Conservation (phyloP, 805 yeast species). For the Barnettozyma californica region DNA sequence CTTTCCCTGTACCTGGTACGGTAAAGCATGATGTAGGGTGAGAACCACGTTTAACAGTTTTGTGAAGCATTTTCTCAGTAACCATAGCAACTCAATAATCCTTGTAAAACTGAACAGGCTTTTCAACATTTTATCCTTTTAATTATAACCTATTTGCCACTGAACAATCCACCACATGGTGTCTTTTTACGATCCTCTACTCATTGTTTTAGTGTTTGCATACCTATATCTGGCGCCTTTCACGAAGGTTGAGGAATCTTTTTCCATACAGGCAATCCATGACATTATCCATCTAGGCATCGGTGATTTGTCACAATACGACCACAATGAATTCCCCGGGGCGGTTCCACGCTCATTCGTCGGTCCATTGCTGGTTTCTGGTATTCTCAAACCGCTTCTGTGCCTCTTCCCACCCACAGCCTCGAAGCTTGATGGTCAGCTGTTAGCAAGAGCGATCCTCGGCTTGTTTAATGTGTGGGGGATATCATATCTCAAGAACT, state of each 20-base stretch:
- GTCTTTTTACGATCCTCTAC: slow-evolving; percentile 27
- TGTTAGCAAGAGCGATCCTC: slow-evolving; percentile 50
- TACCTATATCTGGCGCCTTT: slow-evolving; percentile 63
- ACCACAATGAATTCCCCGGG: slow-evolving; percentile 80
- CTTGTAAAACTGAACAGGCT: not conserved
- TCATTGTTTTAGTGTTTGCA: slow-evolving; percentile 41
- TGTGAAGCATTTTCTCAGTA: too few species aligned
- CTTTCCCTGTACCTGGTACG: too few species aligned
- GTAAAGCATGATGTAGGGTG: too few species aligned
- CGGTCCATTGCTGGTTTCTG: slow-evolving; percentile 57
- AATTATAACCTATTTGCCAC: not conserved
- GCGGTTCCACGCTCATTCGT: slow-evolving; percentile 83
- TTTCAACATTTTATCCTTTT: not conserved
- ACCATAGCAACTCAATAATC: not conserved
- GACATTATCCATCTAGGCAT: slow-evolving; percentile 67
- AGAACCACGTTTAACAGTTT: too few species aligned
- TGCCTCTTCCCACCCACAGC: slow-evolving; percentile 12
- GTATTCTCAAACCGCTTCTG: slow-evolving; percentile 36
- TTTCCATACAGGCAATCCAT: slow-evolving; percentile 83
- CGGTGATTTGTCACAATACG: slow-evolving; percentile 42
- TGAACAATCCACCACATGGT: slow-evolving; percentile 1
- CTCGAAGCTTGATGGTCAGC: slow-evolving; percentile 47
- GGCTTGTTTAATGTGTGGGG: slow-evolving; percentile 58
- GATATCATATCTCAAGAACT: slow-evolving; percentile 43
- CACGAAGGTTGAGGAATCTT: slow-evolving; percentile 93